Conservation (phyloP, 805 yeast species). For the Spathaspora passalidarum region DNA sequence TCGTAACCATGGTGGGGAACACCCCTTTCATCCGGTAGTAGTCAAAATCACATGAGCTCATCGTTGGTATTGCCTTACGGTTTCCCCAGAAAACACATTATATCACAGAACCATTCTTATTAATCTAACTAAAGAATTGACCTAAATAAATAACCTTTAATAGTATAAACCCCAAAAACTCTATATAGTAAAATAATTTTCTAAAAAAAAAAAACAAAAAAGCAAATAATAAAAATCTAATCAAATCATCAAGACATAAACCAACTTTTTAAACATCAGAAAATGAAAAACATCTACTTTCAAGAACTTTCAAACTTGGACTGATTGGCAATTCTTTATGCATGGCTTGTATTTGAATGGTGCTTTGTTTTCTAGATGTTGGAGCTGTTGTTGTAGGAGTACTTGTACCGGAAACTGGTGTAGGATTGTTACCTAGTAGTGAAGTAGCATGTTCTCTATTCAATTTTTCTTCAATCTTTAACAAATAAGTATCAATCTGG, state of each 20-base stretch:
- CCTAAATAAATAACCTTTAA: neutral
- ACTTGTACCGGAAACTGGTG: neutral
- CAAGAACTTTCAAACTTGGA: conserved; percentile 34
- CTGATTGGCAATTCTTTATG: conserved; percentile 12
- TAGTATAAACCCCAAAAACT: neutral
- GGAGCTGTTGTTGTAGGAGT: neutral
- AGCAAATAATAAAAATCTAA: neutral
- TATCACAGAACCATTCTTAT: neutral
- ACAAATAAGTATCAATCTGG: conserved; percentile 36
- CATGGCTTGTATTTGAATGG: too few relatives aligned
- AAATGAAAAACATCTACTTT: conserved; percentile 27
- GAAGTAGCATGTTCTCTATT: conserved; percentile 26
- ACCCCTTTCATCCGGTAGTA: neutral
- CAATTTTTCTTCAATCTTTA: conserved; percentile 36
- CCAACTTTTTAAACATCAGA: conserved; percentile 12
- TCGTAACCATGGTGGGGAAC: too few relatives aligned
- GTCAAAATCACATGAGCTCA: neutral
- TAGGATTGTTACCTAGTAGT: conserved; percentile 10
- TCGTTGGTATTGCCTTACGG: too few relatives aligned
- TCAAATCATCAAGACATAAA: neutral
- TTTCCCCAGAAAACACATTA: too few relatives aligned
- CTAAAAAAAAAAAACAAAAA: neutral
- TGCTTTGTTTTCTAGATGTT: neutral
- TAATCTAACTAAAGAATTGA: neutral
- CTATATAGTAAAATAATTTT: too few relatives aligned